A percentile compares a stretch with the other conserved stretches of the same genome.
Conservation (phyloP, 345 rosid genomes). For the Boechera divaricarpa region DNA sequence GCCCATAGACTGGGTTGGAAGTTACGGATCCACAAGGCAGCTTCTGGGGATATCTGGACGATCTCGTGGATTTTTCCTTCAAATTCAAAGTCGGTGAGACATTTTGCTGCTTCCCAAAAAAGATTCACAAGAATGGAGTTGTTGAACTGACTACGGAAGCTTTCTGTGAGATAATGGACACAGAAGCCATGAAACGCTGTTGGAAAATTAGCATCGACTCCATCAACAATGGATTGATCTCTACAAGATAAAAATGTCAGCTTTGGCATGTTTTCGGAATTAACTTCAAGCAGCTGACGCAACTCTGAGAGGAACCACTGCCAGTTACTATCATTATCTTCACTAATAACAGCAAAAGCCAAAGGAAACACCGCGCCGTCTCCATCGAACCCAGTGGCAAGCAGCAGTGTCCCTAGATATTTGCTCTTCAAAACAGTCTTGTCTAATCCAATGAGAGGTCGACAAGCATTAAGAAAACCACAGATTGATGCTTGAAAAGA, state of each 20-base stretch:
- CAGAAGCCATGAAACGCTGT: conserved; percentile 95
- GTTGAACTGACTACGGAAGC: conserved; percentile 76
- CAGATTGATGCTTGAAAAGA: conserved; percentile 94
- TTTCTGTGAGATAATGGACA: conserved; percentile 82
- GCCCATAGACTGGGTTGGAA: conserved; percentile 88
- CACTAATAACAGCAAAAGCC: conserved; percentile 85
- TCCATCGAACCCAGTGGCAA: conserved; percentile 95
- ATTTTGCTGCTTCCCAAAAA: conserved; percentile 91
- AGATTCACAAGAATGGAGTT: conserved; percentile 82
- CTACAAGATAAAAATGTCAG: conserved; percentile 88
- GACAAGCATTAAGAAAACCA: conserved; percentile 91
- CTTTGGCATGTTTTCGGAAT: conserved; percentile 90
- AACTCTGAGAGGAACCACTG: conserved; percentile 97
- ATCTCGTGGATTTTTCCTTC: conserved; percentile 78
- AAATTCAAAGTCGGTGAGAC: conserved; percentile 74
- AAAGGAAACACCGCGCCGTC: conserved; percentile 89
- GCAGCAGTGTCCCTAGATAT: conserved; percentile 86
- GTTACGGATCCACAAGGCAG: conserved; percentile 78
- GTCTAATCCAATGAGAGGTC: conserved; percentile 88
- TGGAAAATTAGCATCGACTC: conserved; percentile 86
- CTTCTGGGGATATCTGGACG: conserved; percentile 79
- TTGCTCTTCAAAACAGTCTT: conserved; percentile 79
- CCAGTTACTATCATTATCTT: conserved; percentile 90
- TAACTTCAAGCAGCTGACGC: conserved; percentile 81
- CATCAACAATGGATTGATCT: conserved; percentile 74